Evolutionary conservation across 2,329 filamentous ascomycete species (phyloP).

Genomic region (Diaporthe australafricana): DNA sequence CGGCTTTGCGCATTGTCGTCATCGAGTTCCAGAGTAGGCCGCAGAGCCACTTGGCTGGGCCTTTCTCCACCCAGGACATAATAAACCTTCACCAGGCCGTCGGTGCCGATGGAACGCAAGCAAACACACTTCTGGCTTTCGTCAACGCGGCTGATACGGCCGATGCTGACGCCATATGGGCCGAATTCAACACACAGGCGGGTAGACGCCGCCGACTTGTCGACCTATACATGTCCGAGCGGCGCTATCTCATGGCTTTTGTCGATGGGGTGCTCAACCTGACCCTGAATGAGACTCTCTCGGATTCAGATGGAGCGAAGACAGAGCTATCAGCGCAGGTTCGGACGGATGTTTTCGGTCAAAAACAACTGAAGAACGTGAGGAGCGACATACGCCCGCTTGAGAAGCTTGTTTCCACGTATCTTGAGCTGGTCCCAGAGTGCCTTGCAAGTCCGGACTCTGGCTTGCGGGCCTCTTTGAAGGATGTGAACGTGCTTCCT

Average conservation of each 20-base stretch:
- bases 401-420: conserved; percentile 60
- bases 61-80: conserved; percentile 82
- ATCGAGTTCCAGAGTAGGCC: conserved; percentile 87
- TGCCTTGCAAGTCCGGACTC: conserved; percentile 62
- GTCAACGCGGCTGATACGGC: conserved; percentile 58
- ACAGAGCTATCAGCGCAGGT: conserved; percentile 38
- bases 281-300: conserved; percentile 54
- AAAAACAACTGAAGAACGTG: conserved; percentile 7
- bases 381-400: conserved; percentile 42
- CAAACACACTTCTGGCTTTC: conserved; percentile 67
- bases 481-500: conserved; percentile 46
- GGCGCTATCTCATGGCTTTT: conserved; percentile 74
- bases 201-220: conserved; percentile 76
- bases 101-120: conserved; percentile 70
- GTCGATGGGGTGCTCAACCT: conserved; percentile 67
- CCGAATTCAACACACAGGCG: conserved; percentile 71
- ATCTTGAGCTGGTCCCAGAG: conserved; percentile 58
- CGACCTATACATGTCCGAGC: conserved; percentile 77
- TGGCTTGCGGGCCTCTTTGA: conserved; percentile 60
- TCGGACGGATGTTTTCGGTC: conserved; percentile 40
- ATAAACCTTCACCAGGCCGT: conserved; percentile 81
- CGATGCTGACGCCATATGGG: conserved; percentile 66
- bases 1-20: conserved; percentile 82
- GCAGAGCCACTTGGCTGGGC: conserved; percentile 76
- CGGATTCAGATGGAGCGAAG: conserved; percentile 39